phyloP scores from a whole-genome alignment of 192 early-diverging fungal species.

The Coemansia biformis region DNA sequence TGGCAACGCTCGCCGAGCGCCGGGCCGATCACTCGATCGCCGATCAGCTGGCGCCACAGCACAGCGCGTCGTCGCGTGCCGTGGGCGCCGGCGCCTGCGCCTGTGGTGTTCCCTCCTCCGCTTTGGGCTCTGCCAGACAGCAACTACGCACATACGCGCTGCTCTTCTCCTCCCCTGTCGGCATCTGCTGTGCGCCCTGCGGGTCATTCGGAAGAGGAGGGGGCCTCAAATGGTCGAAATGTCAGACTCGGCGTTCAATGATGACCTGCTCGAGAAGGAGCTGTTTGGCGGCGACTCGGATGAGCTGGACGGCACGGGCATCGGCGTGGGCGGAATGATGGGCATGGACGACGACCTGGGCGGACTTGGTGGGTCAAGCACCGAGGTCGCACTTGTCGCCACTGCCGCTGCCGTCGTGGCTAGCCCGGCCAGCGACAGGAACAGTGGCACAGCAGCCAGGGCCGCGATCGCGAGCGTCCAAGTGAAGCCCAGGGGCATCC shows the following conservation, averaged over 20 bases:
- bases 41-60: conserved; percentile 43
- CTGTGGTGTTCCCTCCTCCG: too few species aligned
- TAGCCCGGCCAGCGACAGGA: conserved; percentile 1
- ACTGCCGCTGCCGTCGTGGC: background rate
- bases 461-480: background rate
- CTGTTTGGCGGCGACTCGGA: conserved; percentile 48
- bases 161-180: too few species aligned
- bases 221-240: conserved; percentile 14
- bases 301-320: conserved; percentile 22
- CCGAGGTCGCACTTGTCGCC: too few species aligned
- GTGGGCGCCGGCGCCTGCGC: too few species aligned
- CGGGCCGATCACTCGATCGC: too few species aligned
- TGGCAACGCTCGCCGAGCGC: too few species aligned
- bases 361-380: background rate
- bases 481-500: background rate
- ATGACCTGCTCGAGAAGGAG: conserved; percentile 48
- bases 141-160: too few species aligned
- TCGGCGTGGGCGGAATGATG: conserved; percentile 47
- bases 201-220: too few species aligned
- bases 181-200: too few species aligned
- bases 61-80: too few species aligned
- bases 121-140: too few species aligned
- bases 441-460: background rate
- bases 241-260: conserved; percentile 40
- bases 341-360: conserved; percentile 10